Base-by-base conservation (phyloP, 352 stramenopile species). In the Plasmopara viticola region DNA sequence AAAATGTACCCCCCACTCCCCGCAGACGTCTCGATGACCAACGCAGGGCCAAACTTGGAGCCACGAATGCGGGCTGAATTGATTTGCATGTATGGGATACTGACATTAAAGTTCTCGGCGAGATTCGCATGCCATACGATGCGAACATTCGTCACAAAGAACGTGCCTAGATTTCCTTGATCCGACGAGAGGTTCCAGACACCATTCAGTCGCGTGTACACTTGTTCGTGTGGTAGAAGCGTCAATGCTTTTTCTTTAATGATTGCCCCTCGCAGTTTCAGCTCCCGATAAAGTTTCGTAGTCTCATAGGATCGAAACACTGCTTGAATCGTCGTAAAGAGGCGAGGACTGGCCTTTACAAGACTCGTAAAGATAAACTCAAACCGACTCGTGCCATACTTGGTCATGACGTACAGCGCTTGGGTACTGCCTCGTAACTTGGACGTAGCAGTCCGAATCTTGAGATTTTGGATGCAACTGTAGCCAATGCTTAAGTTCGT, bases 311-410 rank as follows among this genome's bases (percentile, higher is more conserved):
- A 94, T 29, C 87, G 74, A 29, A 95, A 91, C 10, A 97, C 90
- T 2, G 87, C 80, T 64, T 97, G 90, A 34, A 97, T 87, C 2
- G 89, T 97, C 10, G 88, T 96, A 62, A 97, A 97, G 0, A 97
- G 64, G 9, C 88, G 72, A 2, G 90, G 90, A 58, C 79, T 95
- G 28, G 84, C 77, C 56, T 95, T 96, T 3, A 97, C 90, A 17
- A 97, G 76, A 58, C 75, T 94, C 51, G 90, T 97, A 66, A 97
- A 97, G 56, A 97, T 94, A 68, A 97, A 97, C 68, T 97, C 90
- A 55, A 96, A 97, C 29, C 84, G 73, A 28, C 57, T 81, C 50
- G 78, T 81, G 25, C 20, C 20, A 25, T 25, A 25, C 20, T 25
- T 25, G 20, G 20, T 25, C 20, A 25, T 25, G 20, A 97, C 71